Evolutionary conservation across 257 asterid genomes (phyloP).

Genomic region (Nicotiana attenuata): DNA sequence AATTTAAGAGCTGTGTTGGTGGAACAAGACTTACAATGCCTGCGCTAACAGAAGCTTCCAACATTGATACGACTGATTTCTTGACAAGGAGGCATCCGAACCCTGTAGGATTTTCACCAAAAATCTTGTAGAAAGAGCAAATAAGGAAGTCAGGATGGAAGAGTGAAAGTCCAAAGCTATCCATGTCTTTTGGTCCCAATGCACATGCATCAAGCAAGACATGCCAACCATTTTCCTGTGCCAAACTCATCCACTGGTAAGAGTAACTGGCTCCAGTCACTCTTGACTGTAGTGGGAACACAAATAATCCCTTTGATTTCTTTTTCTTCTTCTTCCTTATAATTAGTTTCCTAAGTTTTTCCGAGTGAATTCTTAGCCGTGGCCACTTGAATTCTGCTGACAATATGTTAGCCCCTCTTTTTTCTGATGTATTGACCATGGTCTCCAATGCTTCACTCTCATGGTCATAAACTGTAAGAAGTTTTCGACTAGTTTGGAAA

Average conservation of each 20-base stretch:
- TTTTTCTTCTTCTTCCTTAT: constrained; percentile 38
- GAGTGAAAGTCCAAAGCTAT: constrained; percentile 77
- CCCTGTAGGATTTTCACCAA: constrained; percentile 86
- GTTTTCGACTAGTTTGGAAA: constrained; percentile 45
- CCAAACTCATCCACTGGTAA: constrained; percentile 85
- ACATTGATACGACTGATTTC: constrained; percentile 46
- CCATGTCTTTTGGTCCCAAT: constrained; percentile 85
- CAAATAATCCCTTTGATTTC: constrained; percentile 58
- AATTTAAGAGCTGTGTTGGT: constrained; percentile 23
- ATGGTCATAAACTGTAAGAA: constrained; percentile 75
- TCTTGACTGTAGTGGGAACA: constrained; percentile 89
- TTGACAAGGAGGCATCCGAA: constrained; percentile 88
- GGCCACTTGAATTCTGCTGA: constrained; percentile 96
- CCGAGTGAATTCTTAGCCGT: constrained; percentile 54
- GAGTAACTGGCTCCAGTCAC: constrained; percentile 76
- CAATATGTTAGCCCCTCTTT: constrained; percentile 56
- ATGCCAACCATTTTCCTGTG: constrained; percentile 91
- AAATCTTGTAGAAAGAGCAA: constrained; percentile 83
- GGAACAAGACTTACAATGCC: constrained; percentile 63
- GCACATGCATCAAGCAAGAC: constrained; percentile 86
- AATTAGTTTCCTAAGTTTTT: constrained; percentile 47
- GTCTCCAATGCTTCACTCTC: constrained; percentile 71
- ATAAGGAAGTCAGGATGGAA: constrained; percentile 76
- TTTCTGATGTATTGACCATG: constrained; percentile 51
- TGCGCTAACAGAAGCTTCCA: constrained; percentile 45